Percentiles rank a stretch among this genome's conserved stretches.
Conservation (phyloP, 31 red algal species). For the Endocladia muricata region DNA sequence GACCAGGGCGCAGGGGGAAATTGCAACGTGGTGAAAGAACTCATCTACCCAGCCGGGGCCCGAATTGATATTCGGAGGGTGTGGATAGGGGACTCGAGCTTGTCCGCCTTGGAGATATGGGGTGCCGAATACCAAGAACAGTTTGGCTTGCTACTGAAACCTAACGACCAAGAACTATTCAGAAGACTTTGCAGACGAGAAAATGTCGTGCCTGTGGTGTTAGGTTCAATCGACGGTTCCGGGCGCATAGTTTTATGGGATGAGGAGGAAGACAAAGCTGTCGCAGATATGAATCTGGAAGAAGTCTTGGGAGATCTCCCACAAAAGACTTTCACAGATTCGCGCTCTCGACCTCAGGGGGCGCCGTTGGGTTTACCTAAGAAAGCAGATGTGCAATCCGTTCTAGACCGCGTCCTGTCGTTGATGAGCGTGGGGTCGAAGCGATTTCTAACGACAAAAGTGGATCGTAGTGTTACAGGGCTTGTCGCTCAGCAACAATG, state of each 20-base stretch:
- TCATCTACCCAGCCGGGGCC: slow-evolving; percentile 94
- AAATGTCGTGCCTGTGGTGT: slow-evolving; percentile 73
- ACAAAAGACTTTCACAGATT: slow-evolving; percentile 91
- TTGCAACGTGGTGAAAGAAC: slow-evolving; percentile 99
- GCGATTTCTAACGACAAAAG: slow-evolving; percentile 98
- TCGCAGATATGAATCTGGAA: slow-evolving; percentile 93
- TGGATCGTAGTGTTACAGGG: slow-evolving; percentile 97
- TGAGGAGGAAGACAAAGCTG: slow-evolving; percentile 49
- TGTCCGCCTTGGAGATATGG: slow-evolving; percentile 99
- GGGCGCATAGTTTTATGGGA: slow-evolving; percentile 93
- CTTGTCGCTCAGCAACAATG: slow-evolving; percentile 98
- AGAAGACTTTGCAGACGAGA: slow-evolving; percentile 75
- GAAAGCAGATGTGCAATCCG: slow-evolving; percentile 9
- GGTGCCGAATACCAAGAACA: slow-evolving; percentile 99
- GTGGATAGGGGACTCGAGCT: slow-evolving; percentile 81
- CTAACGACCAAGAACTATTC: slow-evolving; percentile 69
- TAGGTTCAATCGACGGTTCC: slow-evolving; percentile 91
- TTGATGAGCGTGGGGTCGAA: slow-evolving; percentile 94
- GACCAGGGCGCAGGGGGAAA: slow-evolving; percentile 99
- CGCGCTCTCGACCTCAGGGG: slow-evolving; percentile 1
- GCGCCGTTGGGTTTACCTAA: slow-evolving; percentile 23
- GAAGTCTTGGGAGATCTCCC: slow-evolving; percentile 95
- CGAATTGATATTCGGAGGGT: slow-evolving; percentile 88
- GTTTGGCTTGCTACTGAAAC: slow-evolving; percentile 89
- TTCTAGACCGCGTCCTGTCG: slow-evolving; percentile 75